Conservation (phyloP, 768 basidiomycete genomes). For the Russula brevipes region DNA sequence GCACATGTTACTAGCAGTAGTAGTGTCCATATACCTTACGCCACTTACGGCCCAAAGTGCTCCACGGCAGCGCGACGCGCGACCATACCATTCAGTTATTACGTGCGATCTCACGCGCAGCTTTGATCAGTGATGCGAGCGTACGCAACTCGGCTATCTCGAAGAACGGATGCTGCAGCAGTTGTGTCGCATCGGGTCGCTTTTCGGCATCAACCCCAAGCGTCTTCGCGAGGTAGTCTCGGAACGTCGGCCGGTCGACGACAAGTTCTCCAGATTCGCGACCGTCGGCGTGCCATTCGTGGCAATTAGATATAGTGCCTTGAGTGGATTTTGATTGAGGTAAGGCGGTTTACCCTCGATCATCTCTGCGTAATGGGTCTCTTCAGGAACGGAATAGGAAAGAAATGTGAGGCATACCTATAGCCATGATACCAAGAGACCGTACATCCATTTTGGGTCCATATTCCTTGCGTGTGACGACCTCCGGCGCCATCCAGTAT, state of each 20-base stretch:
- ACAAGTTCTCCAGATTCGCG: slow-evolving; percentile 78
- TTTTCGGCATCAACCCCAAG: slow-evolving; percentile 95
- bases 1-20: slow-evolving; percentile 5
- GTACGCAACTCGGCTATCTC: slow-evolving; percentile 79
- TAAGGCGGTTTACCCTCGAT: slow-evolving; percentile 98
- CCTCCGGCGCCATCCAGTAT: slow-evolving; percentile 99
- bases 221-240: slow-evolving; percentile 81
- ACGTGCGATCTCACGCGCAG: slow-evolving; percentile 77
- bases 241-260: slow-evolving; percentile 75
- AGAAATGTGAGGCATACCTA: slow-evolving; percentile 49
- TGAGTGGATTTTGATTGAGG: slow-evolving; percentile 92
- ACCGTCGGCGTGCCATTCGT: slow-evolving; percentile 97
- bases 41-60: not conserved
- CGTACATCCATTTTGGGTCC: slow-evolving; percentile 99
- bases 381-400: slow-evolving; percentile 4
- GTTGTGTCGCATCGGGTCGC: slow-evolving; percentile 77
- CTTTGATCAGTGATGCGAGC: slow-evolving; percentile 85
- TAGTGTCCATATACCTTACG: no score
- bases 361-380: slow-evolving; percentile 62
- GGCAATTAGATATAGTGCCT: slow-evolving; percentile 95
- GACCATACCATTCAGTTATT: slow-evolving; percentile 28
- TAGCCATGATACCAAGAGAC: slow-evolving; percentile 94
- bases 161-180: slow-evolving; percentile 88
- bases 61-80: not conserved
- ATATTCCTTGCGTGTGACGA: slow-evolving; percentile 96